phyloP scores from a whole-genome alignment of 768 basidiomycete species.

The Termitomyces sp. region DNA sequence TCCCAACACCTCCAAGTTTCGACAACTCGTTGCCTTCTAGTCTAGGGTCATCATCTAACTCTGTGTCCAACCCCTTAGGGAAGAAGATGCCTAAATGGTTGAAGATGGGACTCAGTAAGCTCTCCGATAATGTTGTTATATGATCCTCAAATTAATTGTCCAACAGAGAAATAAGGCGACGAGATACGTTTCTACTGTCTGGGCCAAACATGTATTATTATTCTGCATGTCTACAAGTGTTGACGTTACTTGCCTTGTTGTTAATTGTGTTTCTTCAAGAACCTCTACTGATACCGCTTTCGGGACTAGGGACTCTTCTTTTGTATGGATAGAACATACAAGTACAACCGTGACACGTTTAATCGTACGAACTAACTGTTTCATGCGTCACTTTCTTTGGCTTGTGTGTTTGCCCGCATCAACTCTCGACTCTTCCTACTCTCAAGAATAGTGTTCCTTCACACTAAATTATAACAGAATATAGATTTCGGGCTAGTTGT shows the following conservation, averaged over 20 bases:
- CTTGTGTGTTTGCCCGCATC: neutral
- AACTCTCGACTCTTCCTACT: neutral
- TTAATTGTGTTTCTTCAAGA: neutral
- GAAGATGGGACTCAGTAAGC: slow-evolving; percentile 59
- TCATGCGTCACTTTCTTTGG: neutral
- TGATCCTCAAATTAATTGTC: neutral
- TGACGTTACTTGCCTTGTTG: neutral
- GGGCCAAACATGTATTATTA: neutral
- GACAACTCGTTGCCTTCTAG: slow-evolving; percentile 13
- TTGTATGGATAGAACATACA: neutral
- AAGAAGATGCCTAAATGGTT: slow-evolving; percentile 80
- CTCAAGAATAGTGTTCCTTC: neutral
- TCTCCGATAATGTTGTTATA: neutral
- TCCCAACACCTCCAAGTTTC: slow-evolving; percentile 51
- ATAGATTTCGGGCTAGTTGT: neutral
- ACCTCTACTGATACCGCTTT: neutral
- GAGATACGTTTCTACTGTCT: neutral
- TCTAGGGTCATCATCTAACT: slow-evolving; percentile 5
- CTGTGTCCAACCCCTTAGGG: slow-evolving; percentile 19
- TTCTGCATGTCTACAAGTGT: neutral
- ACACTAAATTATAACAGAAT: neutral
- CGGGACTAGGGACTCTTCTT: neutral
- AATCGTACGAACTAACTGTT: neutral
- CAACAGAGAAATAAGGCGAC: slow-evolving; percentile 12
- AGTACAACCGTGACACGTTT: neutral